Conservation (phyloP, 495 filamentous ascomycete genomes). For the Neurospora hispaniola region DNA sequence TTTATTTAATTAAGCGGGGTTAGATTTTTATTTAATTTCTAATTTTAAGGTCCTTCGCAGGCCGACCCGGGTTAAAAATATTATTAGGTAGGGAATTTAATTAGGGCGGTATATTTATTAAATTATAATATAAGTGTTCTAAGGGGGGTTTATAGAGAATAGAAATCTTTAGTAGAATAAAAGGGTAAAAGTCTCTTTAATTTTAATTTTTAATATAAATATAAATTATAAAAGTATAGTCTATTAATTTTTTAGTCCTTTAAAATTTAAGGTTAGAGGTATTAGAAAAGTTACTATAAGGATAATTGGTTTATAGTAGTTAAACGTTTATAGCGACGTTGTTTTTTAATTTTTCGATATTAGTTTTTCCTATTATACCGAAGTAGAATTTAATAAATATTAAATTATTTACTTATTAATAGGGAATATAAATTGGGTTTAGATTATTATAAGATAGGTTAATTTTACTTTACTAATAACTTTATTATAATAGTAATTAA, state of each 20-base stretch:
- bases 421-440: too few species aligned
- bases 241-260: slow-evolving; percentile 70
- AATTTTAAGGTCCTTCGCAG: slow-evolving; percentile 55
- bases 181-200: slow-evolving; percentile 70
- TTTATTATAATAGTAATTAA: not conserved
- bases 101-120: slow-evolving; percentile 59
- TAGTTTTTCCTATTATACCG: slow-evolving; percentile 43
- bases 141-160: slow-evolving; percentile 66
- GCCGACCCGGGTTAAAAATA: slow-evolving; percentile 61
- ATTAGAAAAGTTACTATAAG: slow-evolving; percentile 66
- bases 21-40: slow-evolving; percentile 59
- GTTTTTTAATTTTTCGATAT: slow-evolving; percentile 43
- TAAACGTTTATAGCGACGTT: slow-evolving; percentile 34
- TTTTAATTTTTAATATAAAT: slow-evolving; percentile 74
- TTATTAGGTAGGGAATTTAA: slow-evolving; percentile 65
- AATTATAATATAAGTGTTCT: too few species aligned
- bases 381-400: slow-evolving; percentile 1
- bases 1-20: slow-evolving; percentile 66
- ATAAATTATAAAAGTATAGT: slow-evolving; percentile 67
- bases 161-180: slow-evolving; percentile 71
- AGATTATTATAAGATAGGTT: too few species aligned
- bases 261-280: slow-evolving; percentile 68
- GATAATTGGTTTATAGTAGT: slow-evolving; percentile 53
- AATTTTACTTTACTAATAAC: too few species aligned
- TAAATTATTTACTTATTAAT: too few species aligned